These are phyloP conservation scores for Astrocystis sublimbata DNA, from an alignment of 495 filamentous ascomycete genomes.

Conservation along the genomic window DNA sequence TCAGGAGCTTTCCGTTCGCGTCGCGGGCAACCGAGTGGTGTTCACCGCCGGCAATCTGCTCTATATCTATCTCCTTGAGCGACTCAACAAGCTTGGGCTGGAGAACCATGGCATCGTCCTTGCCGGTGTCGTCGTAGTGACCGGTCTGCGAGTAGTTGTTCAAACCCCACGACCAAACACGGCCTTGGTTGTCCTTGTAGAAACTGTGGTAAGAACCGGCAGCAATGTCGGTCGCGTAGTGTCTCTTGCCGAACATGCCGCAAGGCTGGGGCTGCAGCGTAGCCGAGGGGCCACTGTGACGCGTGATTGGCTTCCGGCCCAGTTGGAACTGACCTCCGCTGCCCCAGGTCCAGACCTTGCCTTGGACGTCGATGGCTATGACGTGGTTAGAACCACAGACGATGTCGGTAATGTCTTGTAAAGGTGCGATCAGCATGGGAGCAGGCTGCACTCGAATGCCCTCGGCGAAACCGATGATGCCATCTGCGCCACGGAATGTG, in stretches of 20 bases:
- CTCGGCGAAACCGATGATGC: constrained; percentile 67
- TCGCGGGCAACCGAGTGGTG: constrained; percentile 63
- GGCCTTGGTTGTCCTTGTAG: constrained; percentile 67
- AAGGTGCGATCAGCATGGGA: constrained; percentile 39
- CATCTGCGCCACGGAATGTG: constrained; percentile 67
- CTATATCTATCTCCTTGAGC: constrained; percentile 55
- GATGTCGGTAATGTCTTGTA: constrained; percentile 60
- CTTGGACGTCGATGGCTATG: constrained; percentile 60
- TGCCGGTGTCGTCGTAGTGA: constrained; percentile 66
- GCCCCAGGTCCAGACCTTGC: constrained; percentile 69
- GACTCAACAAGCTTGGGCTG: constrained; percentile 45
- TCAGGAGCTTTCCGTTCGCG: constrained; percentile 56
- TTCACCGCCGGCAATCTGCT: constrained; percentile 61
- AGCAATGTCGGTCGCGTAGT: constrained; percentile 54
- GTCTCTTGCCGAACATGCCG: constrained; percentile 62
- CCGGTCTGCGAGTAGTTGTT: constrained; percentile 84
- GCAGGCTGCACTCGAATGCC: constrained; percentile 33
- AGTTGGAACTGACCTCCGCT: constrained; percentile 69
- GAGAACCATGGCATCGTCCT: constrained; percentile 51
- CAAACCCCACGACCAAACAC: constrained; percentile 78
- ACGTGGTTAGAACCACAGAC: constrained; percentile 67
- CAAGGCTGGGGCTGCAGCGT: constrained; percentile 62
- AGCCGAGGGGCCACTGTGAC: constrained; percentile 57
- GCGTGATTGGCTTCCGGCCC: constrained; percentile 50
- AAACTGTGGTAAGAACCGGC: constrained; percentile 68